Conservation (phyloP, 2,329 filamentous ascomycete genomes). For the Macrophomina phaseolina region DNA sequence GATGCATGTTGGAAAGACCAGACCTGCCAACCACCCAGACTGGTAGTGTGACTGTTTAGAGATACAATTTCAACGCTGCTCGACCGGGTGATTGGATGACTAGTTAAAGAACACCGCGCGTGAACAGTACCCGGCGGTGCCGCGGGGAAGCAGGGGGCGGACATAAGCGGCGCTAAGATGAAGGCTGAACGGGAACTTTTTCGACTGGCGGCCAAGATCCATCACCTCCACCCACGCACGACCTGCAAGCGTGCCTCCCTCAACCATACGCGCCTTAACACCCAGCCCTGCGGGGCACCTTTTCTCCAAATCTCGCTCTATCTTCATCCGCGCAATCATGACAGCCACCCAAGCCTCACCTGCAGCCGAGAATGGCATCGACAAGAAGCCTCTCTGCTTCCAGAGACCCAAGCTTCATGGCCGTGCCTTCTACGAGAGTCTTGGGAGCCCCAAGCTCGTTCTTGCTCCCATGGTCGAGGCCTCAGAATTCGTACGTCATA, state of each 20-base stretch:
- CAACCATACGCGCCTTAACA: slow-evolving; percentile 18
- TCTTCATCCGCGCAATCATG: slow-evolving; percentile 2
- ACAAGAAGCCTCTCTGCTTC: slow-evolving; percentile 21
- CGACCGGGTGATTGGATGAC: too few relatives aligned
- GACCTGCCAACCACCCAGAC: too few relatives aligned
- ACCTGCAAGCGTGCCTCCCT: neutral
- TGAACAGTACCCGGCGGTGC: neutral
- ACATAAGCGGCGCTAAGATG: slow-evolving; percentile 17
- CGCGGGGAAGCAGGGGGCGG: slow-evolving; percentile 12
- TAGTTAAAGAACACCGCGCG: neutral
- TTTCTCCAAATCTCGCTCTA: neutral
- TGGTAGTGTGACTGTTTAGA: too few relatives aligned
- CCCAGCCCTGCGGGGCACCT: slow-evolving; percentile 19
- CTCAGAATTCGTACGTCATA: slow-evolving; percentile 83
- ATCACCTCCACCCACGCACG: neutral
- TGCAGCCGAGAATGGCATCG: neutral
- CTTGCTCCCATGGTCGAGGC: slow-evolving; percentile 98
- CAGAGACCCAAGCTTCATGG: slow-evolving; percentile 70
- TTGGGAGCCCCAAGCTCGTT: slow-evolving; percentile 88
- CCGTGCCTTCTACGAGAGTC: slow-evolving; percentile 90
- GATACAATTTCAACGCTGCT: too few relatives aligned
- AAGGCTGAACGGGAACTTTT: slow-evolving; percentile 12
- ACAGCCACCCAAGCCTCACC: neutral
- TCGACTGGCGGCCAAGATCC: neutral
- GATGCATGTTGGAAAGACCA: too few relatives aligned